Percentiles rank a stretch among this genome's conserved stretches.
Evolutionary conservation across 495 filamentous ascomycete species (phyloP).

Genomic region (Penicillium bialowiezense): DNA sequence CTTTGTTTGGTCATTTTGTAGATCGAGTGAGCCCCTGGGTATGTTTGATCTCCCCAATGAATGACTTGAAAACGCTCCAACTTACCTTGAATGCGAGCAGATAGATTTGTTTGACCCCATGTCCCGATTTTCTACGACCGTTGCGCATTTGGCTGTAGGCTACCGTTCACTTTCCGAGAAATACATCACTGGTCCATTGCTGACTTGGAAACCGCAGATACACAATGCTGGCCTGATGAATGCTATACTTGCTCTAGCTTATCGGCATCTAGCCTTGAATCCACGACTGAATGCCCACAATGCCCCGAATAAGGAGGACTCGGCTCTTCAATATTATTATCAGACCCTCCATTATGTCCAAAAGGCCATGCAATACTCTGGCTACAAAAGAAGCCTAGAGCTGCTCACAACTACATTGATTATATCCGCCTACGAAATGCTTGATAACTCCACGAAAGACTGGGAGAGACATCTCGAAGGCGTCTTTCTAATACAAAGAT

Average conservation of each 20-base stretch:
- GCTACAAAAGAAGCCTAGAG: conserved; percentile 22
- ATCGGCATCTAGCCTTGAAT: conserved; percentile 17
- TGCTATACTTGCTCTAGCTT: conserved; percentile 18
- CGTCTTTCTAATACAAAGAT: conserved; percentile 28
- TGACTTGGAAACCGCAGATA: conserved; percentile 1
- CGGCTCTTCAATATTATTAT: conserved; percentile 27
- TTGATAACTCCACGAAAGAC: conserved; percentile 25
- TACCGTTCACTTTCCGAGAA: too few relatives aligned
- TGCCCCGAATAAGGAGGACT: not conserved
- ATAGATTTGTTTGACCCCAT: conserved; percentile 16
- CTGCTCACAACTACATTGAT: conserved; percentile 24
- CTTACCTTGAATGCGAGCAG: not conserved
- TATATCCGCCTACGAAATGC: conserved; percentile 29
- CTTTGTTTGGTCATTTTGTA: conserved; percentile 18
- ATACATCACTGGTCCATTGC: not conserved
- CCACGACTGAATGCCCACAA: conserved; percentile 4
- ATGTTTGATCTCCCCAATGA: too few relatives aligned
- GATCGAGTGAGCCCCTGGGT: conserved; percentile 19
- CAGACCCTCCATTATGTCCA: conserved; percentile 28
- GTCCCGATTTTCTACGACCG: conserved; percentile 11
- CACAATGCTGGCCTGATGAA: conserved; percentile 20
- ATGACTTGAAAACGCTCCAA: not conserved
- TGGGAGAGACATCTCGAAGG: conserved; percentile 31
- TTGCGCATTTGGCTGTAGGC: conserved; percentile 12
- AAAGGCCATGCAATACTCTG: conserved; percentile 23